Percentiles rank a stretch among this genome's conserved stretches.
Evolutionary conservation across 2,329 filamentous ascomycete species (phyloP).

Genomic region (Colletotrichum magnum): DNA sequence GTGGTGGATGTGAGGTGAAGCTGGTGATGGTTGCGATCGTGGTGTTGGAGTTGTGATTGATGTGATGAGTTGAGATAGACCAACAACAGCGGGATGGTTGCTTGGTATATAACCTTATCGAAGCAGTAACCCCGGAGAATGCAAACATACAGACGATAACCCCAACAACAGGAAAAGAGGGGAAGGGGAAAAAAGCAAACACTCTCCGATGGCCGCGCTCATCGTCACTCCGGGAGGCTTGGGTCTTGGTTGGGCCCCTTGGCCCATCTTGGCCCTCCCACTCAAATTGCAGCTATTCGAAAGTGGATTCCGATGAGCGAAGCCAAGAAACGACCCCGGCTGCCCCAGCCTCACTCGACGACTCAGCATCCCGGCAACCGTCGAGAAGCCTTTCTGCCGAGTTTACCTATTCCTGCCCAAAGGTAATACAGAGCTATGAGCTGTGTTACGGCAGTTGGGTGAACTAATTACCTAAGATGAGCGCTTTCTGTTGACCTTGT

Average conservation of each 20-base stretch:
- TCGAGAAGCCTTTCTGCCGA: neutral
- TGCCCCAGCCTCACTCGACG: slow-evolving; percentile 35
- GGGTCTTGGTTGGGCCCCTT: slow-evolving; percentile 34
- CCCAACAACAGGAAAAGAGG: neutral
- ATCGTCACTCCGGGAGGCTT: slow-evolving; percentile 38
- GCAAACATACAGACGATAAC: neutral
- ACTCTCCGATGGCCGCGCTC: slow-evolving; percentile 28
- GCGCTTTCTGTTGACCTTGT: neutral
- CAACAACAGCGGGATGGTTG: slow-evolving; percentile 14
- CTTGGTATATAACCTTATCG: slow-evolving; percentile 29
- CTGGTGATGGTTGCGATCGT: neutral
- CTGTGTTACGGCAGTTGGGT: too few species aligned
- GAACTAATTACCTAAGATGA: slow-evolving; percentile 23
- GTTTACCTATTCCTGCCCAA: too few species aligned
- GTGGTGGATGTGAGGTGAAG: neutral
- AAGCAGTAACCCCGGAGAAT: neutral
- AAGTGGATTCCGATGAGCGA: slow-evolving; percentile 33
- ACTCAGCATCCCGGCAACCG: slow-evolving; percentile 33
- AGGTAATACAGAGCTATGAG: too few species aligned
- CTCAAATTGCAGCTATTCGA: slow-evolving; percentile 33
- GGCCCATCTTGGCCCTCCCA: slow-evolving; percentile 20
- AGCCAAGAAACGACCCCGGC: slow-evolving; percentile 32
- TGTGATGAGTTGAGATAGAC: neutral
- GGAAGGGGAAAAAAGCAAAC: neutral
- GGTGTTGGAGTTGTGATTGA: neutral